A percentile compares a stretch with the other conserved stretches of the same genome.
phyloP scores from a whole-genome alignment of 2,329 filamentous ascomycete species.

The Colletotrichum tabaci region DNA sequence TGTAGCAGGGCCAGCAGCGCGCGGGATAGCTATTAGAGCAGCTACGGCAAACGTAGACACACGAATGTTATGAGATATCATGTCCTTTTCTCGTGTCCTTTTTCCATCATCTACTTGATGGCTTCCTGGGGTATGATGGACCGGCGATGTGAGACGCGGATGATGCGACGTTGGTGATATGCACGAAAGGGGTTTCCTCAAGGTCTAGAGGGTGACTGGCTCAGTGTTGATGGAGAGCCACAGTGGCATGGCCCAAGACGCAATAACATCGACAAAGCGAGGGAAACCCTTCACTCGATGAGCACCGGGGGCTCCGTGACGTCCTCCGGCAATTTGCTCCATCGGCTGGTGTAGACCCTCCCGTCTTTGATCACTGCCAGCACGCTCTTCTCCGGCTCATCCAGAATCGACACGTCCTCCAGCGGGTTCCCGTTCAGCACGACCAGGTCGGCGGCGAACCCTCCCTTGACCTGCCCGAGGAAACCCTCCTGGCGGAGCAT shows the following conservation, averaged over 20 bases:
- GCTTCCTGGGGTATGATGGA: too few species aligned
- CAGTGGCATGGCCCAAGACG: too few species aligned
- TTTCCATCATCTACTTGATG: too few species aligned
- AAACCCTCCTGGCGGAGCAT: slow-evolving; percentile 62
- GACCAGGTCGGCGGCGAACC: slow-evolving; percentile 68
- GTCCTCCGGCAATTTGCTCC: slow-evolving; percentile 45
- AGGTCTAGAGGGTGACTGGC: neutral
- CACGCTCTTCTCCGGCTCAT: slow-evolving; percentile 61
- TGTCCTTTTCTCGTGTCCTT: too few species aligned
- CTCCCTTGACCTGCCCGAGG: slow-evolving; percentile 65
- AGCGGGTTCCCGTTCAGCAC: slow-evolving; percentile 68
- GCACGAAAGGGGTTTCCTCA: too few species aligned
- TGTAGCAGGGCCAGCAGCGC: neutral
- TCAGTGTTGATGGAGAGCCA: neutral
- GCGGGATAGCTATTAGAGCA: neutral
- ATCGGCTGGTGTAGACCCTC: slow-evolving; percentile 53
- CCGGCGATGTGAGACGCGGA: too few species aligned
- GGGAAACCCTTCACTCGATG: slow-evolving; percentile 21
- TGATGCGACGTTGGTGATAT: too few species aligned
- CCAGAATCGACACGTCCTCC: slow-evolving; percentile 67
- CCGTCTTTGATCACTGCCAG: slow-evolving; percentile 70
- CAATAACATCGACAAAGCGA: too few species aligned
- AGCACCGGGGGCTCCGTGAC: slow-evolving; percentile 34
- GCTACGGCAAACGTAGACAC: neutral
- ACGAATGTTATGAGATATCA: neutral